phyloP scores from a whole-genome alignment of 2,329 filamentous ascomycete species.

The Alternaria metachromatica region DNA sequence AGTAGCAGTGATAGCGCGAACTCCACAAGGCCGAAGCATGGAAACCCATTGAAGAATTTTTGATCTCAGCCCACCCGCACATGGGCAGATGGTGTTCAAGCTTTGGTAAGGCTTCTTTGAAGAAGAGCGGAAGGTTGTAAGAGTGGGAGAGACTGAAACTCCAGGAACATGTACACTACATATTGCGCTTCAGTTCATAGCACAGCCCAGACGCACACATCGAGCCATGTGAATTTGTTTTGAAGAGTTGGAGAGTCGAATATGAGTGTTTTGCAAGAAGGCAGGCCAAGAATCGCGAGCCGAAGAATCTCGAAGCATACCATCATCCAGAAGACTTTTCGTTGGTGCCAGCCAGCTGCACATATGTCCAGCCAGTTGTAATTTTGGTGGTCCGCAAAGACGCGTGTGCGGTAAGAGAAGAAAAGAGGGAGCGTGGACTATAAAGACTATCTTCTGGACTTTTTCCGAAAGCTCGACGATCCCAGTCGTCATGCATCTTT shows the following conservation, averaged over 20 bases:
- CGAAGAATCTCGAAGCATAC: too few relatives aligned
- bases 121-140: not conserved
- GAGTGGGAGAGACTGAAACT: not conserved
- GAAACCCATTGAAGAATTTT: rapidly evolving
- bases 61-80: not conserved
- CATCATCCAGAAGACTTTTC: too few relatives aligned
- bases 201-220: too few relatives aligned
- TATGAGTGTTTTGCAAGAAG: not conserved
- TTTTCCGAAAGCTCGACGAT: too few relatives aligned
- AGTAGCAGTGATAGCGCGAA: not conserved
- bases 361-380: not conserved
- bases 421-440: not conserved
- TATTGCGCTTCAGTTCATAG: not conserved
- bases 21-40: not conserved
- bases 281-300: not conserved
- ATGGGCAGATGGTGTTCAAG: not conserved
- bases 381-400: not conserved
- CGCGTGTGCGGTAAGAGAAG: not conserved
- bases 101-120: not conserved
- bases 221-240: too few relatives aligned
- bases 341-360: not conserved
- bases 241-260: too few relatives aligned
- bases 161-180: rapidly evolving
- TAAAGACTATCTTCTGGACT: rapidly evolving
- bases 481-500: too few relatives aligned